A percentile compares a stretch with the other conserved stretches of the same genome.
These are phyloP conservation scores for Anastatica hierochuntica DNA, from an alignment of 345 rosid species.

Conservation along the genomic window DNA sequence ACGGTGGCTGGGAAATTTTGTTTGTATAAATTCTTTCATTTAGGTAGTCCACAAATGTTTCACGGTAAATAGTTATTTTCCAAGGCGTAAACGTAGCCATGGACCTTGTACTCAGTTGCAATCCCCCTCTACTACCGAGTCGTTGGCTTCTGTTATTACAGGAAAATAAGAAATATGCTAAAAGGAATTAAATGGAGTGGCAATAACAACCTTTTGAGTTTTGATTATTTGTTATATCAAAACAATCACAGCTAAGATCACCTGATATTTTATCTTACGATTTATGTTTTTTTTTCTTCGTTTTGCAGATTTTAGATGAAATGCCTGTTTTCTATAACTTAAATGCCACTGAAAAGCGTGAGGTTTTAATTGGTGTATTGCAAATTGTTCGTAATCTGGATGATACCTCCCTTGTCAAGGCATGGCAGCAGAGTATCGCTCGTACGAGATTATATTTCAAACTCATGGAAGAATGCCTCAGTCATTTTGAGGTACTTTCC, in stretches of 20 bases:
- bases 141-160: no score
- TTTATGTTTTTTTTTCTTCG: slow-evolving; percentile 16
- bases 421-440: slow-evolving; percentile 99
- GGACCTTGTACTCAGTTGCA: no score
- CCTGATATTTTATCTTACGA: not conserved
- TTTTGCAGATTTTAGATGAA: slow-evolving; percentile 92
- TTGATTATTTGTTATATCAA: not conserved
- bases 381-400: slow-evolving; percentile 95
- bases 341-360: slow-evolving; percentile 92
- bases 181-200: not conserved
- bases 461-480: slow-evolving; percentile 92
- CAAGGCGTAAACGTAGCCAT: no score
- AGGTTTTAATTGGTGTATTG: slow-evolving; percentile 79
- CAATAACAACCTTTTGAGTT: slow-evolving; percentile 1
- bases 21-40: slow-evolving; percentile 1
- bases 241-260: not conserved
- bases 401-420: slow-evolving; percentile 81
- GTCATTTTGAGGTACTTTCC: slow-evolving; percentile 79
- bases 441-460: slow-evolving; percentile 95
- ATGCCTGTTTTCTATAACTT: slow-evolving; percentile 98
- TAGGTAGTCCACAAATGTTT: slow-evolving; percentile 2
- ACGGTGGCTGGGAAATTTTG: not conserved
- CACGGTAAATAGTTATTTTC: not conserved
- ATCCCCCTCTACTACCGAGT: no score
- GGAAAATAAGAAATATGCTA: no score